Evolutionary conservation across 2,329 filamentous ascomycete genomes (phyloP).

Genomic region (Fusarium sp.): DNA sequence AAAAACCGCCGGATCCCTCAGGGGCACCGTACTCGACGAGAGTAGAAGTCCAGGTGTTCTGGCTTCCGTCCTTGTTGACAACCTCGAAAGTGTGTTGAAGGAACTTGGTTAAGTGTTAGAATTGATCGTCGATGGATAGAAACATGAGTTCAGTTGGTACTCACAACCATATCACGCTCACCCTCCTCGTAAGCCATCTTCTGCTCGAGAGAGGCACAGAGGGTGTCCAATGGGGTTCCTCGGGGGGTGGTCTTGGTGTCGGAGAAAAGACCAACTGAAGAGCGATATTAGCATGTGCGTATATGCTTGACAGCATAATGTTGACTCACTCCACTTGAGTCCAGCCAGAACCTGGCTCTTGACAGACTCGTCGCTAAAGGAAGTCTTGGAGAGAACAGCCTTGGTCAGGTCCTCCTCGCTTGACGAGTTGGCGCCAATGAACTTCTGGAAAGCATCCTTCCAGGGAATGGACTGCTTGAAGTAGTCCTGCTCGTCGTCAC

Average conservation of each 20-base stretch:
- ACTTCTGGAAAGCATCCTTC: slow-evolving; percentile 85
- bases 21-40: slow-evolving; percentile 85
- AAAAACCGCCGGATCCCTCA: slow-evolving; percentile 79
- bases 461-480: slow-evolving; percentile 77
- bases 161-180: slow-evolving; percentile 69
- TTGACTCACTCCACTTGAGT: slow-evolving; percentile 29
- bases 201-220: slow-evolving; percentile 71
- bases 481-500: slow-evolving; percentile 63
- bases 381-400: slow-evolving; percentile 77
- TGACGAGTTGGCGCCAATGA: slow-evolving; percentile 75
- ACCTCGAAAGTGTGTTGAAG: slow-evolving; percentile 72
- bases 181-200: slow-evolving; percentile 75
- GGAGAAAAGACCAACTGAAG: slow-evolving; percentile 37
- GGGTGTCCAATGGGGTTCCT: slow-evolving; percentile 75
- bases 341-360: slow-evolving; percentile 30
- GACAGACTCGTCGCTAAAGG: slow-evolving; percentile 36
- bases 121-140: background rate
- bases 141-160: background rate
- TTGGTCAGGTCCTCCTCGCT: slow-evolving; percentile 75
- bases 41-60: slow-evolving; percentile 82
- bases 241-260: slow-evolving; percentile 68
- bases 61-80: slow-evolving; percentile 71
- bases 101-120: slow-evolving; percentile 15
- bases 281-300: slow-evolving; percentile 1
- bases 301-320: background rate